Percentiles rank a stretch among this genome's conserved stretches.
phyloP scores from a whole-genome alignment of 495 filamentous ascomycete species.

The Neurospora intermedia region DNA sequence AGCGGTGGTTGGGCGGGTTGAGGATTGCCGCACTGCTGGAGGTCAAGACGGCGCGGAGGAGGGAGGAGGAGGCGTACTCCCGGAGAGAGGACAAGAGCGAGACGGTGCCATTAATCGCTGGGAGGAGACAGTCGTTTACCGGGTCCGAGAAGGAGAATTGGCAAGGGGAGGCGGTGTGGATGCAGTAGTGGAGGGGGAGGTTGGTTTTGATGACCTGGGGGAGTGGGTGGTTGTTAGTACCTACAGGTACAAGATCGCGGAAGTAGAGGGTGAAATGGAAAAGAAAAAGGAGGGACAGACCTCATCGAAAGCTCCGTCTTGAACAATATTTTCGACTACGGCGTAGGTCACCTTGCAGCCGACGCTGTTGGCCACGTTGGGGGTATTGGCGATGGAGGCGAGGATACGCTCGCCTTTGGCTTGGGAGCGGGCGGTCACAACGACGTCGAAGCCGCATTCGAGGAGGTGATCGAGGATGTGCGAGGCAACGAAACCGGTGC shows the following conservation, averaged over 20 bases:
- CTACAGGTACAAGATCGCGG: not conserved
- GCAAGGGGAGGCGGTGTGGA: conserved; percentile 37
- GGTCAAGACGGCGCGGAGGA: conserved; percentile 35
- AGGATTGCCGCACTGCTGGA: conserved; percentile 35
- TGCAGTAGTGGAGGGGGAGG: conserved; percentile 27
- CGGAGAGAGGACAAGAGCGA: conserved; percentile 30
- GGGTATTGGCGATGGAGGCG: conserved; percentile 11
- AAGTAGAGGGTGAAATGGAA: not conserved
- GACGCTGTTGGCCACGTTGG: not conserved
- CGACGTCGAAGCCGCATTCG: conserved; percentile 25
- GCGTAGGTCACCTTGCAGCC: conserved; percentile 17
- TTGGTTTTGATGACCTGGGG: conserved; percentile 13
- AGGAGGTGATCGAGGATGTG: conserved; percentile 28
- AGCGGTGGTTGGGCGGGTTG: conserved; percentile 22
- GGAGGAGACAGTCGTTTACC: conserved; percentile 28
- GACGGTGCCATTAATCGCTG: conserved; percentile 34
- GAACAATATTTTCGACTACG: conserved; percentile 26
- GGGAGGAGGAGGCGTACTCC: conserved; percentile 15
- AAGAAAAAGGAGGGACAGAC: conserved; percentile 8
- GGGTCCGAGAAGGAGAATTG: conserved; percentile 26
- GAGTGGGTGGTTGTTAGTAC: not conserved
- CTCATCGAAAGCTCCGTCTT: conserved; percentile 23
- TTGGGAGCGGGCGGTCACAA: conserved; percentile 29
- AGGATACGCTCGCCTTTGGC: conserved; percentile 29
- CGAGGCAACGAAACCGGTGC: conserved; percentile 32